Evolutionary conservation across 2,329 filamentous ascomycete species (phyloP).

Genomic region (Calonectria montana): DNA sequence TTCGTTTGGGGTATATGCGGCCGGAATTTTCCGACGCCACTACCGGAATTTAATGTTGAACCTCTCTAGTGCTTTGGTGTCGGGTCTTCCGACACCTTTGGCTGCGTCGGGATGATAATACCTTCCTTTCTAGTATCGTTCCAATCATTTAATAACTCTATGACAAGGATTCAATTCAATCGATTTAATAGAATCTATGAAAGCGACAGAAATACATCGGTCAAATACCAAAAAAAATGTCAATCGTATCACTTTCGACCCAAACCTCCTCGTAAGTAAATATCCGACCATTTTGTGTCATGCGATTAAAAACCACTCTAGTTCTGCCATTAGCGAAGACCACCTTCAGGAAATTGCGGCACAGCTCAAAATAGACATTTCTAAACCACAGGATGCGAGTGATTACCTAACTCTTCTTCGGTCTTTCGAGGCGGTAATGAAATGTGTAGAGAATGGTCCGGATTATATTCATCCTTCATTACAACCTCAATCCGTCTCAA

Average conservation of each 20-base stretch:
- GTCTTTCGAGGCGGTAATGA: slow-evolving; percentile 42
- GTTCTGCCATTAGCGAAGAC: slow-evolving; percentile 21
- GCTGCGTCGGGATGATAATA: background rate
- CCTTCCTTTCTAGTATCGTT: too few species aligned
- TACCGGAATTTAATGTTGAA: background rate
- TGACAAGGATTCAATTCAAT: background rate
- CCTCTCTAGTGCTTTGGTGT: background rate
- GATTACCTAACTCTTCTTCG: slow-evolving; percentile 44
- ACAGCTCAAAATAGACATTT: slow-evolving; percentile 28
- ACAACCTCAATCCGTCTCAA: slow-evolving; percentile 22
- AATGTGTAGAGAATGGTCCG: slow-evolving; percentile 35
- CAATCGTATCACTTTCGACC: slow-evolving; percentile 6
- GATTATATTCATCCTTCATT: slow-evolving; percentile 44
- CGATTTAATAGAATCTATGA: background rate
- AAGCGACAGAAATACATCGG: background rate
- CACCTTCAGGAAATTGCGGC: slow-evolving; percentile 33
- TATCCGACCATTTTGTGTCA: background rate
- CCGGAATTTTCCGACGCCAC: background rate
- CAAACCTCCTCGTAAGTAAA: background rate
- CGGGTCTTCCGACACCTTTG: background rate
- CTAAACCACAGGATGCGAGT: slow-evolving; percentile 35
- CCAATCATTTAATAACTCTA: background rate
- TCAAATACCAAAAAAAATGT: background rate
- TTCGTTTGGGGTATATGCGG: too few species aligned
- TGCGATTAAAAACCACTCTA: background rate